Evolutionary conservation across 1,284 basidiomycete genomes (phyloP).

Genomic region (Phellinidium pouzarii): DNA sequence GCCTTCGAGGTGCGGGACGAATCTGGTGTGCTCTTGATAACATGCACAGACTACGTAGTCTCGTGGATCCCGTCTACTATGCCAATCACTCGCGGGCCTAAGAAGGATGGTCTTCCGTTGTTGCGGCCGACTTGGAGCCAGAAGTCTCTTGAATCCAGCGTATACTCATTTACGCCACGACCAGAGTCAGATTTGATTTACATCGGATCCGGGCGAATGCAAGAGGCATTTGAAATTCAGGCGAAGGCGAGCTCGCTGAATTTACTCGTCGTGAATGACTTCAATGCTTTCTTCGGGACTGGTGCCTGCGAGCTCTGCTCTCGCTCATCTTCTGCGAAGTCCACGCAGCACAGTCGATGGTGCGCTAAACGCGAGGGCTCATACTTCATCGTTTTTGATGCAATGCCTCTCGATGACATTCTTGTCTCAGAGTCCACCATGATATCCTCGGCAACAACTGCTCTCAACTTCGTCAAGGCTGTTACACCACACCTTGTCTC

Average conservation of each 20-base stretch:
- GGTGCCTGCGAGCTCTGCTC: too few species aligned
- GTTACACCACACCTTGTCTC: conserved; percentile 2
- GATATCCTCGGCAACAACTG: not conserved
- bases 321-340: too few species aligned
- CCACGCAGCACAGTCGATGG: too few species aligned
- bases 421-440: not conserved
- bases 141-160: not conserved
- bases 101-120: conserved; percentile 1
- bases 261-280: conserved; percentile 1
- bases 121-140: conserved; percentile 5
- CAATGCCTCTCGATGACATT: not conserved
- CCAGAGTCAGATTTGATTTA: not conserved
- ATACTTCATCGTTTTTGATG: conserved; percentile 7
- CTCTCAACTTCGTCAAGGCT: conserved; percentile 6
- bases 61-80: conserved; percentile 22
- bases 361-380: too few species aligned
- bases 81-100: not conserved
- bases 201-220: conserved; percentile 3
- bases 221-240: not conserved
- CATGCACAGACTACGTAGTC: conserved; percentile 30
- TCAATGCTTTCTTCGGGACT: not conserved
- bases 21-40: conserved; percentile 27
- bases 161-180: not conserved
- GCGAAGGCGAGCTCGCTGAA: not conserved
- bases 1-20: conserved; percentile 29